These are phyloP conservation scores for Neophaeococcomyces aloes DNA, from an alignment of 2,329 filamentous ascomycete genomes.

Conservation along the genomic window DNA sequence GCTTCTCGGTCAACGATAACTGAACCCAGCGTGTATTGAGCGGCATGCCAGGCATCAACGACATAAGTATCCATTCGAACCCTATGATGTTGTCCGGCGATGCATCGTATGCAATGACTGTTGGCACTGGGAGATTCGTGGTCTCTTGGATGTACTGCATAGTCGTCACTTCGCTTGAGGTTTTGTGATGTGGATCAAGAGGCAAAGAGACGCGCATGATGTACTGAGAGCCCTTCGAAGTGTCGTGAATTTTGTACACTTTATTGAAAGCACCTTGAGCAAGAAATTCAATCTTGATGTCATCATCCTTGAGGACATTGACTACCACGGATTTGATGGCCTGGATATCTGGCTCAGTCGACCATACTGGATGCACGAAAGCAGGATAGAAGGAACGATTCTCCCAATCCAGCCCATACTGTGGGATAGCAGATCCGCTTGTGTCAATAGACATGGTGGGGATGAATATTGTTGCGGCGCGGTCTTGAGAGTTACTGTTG, in stretches of 20 bases:
- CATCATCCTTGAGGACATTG: neutral
- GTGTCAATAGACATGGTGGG: too few relatives aligned
- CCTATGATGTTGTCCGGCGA: conserved; percentile 16
- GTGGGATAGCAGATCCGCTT: too few relatives aligned
- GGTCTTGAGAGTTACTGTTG: too few relatives aligned
- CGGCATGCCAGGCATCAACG: conserved; percentile 11
- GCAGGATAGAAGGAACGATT: too few relatives aligned
- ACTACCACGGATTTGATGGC: too few relatives aligned
- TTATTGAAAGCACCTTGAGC: conserved; percentile 14
- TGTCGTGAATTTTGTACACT: conserved; percentile 11
- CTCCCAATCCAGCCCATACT: too few relatives aligned
- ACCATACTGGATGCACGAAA: too few relatives aligned
- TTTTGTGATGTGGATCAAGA: conserved; percentile 18
- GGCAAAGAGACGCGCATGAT: conserved; percentile 22
- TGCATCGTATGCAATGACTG: conserved; percentile 12
- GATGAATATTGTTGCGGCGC: too few relatives aligned
- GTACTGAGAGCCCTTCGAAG: neutral
- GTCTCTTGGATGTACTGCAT: conserved; percentile 17
- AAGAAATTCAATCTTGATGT: conserved; percentile 8
- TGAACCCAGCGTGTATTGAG: too few relatives aligned
- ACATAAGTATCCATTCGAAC: conserved; percentile 24
- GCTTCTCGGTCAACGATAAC: too few relatives aligned
- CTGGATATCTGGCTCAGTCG: too few relatives aligned
- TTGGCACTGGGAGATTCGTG: conserved; percentile 19
- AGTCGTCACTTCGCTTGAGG: conserved; percentile 20